Evolutionary conservation across 2,329 filamentous ascomycete genomes (phyloP), one percentile per base, ranked within the genome.

Genomic region (Macrophomina pseudophaseolina): DNA sequence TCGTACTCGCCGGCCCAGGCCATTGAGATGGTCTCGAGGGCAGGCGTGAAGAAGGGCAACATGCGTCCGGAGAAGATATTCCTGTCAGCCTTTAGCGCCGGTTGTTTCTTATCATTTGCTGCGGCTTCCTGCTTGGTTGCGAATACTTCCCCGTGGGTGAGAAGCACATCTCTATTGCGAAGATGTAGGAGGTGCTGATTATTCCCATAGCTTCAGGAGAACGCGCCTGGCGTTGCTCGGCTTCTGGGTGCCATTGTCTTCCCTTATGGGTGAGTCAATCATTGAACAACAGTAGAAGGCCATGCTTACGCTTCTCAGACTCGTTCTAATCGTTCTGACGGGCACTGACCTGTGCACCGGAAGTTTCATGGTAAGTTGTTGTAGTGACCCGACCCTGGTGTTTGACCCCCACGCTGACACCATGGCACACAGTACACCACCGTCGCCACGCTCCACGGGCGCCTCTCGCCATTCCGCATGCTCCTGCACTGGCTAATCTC

Each of bases 1-100:
- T 75, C 81, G 3, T 83, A 83, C 71, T 82, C 82, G 4, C 81
- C 83, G 0, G 70, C 73, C 11, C 80, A 87, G 74, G 82, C 84
- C 48, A 81, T 82, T 6, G 83, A 86, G 74, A 74, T 85, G n/a
- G 78, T 85, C 67, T 82, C 80, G 1, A 80, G 83, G 11, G 78
- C 82, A 23, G 86, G 85, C 5, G 77, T 78, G 38, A 78, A 78
- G 60, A 87, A 87, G 71, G 83, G 83, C 12, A 80, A 83, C 64
- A 86, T 84, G 82, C 79, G 83, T 9, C 74, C 82, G 7, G 82
- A 85, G 71, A 87, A 86, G 69, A 76, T 86, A 51, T 86, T 86
- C 70, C 70, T 84, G 53, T 84, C 82, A 67, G 75, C 81, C 2
- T 79, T 86, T 44, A 82, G 84, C 52, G 84, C 84, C 3, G 85